Base-by-base conservation (phyloP, 2,329 filamentous ascomycete genomes). In the Fusarium sp. region DNA sequence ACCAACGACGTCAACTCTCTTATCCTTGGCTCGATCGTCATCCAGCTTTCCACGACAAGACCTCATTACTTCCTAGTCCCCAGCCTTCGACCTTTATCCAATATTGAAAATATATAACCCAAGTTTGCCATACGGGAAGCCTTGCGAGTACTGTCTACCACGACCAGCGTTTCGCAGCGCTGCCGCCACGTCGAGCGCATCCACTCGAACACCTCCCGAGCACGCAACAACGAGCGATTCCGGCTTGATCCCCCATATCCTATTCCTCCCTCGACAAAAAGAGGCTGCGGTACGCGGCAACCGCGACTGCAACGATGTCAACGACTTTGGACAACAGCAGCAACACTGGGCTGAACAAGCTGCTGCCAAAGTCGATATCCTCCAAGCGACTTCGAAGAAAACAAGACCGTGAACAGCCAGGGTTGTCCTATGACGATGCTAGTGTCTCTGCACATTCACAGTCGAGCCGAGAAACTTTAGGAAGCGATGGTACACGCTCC, bases 361-460 rank as follows among this genome's bases (percentile, higher is more conserved):
- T 90, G 36, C 80, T 91, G 41, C 85, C 88, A 58, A 89, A 87
- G 77, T 83, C 84, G 42, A 84, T 90, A 61, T 81, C 82, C 34
- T 83, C 83, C 54, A 88, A 86, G 77, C 85, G 87, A 52, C 84
- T 86, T 54, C 84, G 83, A 64, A 86, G 83, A 80, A 87, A 84
- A 79, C 83, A 86, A 62, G 84, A 85, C 20, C 72, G 81, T 80
- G 75, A 85, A 81, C 61, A 73, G 17, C 76, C 77, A 48, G 75
- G 78, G 63, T 77, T 71, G 60, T 74, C 66, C 41, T 70, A 76
- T 64, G 77, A 72, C 57, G 70, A 75, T 68, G 58, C 78, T 73
- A 78, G 82, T 71, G 75, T 82, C 70, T 78, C 77, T 68, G 74
- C 76, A 44, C 76, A 59, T 79, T 83, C 76, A 74, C 82, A 73